A percentile compares a stretch with the other conserved stretches of the same genome.
These are phyloP conservation scores for Schwanniomyces etchellsii DNA, from an alignment of 1,139 yeast genomes.

Conservation along the genomic window DNA sequence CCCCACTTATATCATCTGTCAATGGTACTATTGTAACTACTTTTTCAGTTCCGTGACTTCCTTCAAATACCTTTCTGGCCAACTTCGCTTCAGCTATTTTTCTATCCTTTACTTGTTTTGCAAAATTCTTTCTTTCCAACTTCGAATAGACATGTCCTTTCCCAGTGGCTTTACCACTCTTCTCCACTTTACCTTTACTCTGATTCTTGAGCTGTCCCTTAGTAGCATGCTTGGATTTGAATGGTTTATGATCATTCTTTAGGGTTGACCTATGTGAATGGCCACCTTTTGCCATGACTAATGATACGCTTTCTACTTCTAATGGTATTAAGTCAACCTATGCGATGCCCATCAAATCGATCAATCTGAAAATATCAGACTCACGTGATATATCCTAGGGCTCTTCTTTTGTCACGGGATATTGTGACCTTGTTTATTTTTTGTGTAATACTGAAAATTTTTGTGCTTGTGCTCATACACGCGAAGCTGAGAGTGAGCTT, in stretches of 20 bases:
- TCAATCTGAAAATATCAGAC: no score
- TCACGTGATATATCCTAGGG: slow-evolving; percentile 2
- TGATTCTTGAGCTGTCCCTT: slow-evolving; percentile 79
- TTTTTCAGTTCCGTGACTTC: slow-evolving; percentile 74
- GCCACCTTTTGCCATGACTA: slow-evolving; percentile 54
- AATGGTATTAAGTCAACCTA: slow-evolving; percentile 1
- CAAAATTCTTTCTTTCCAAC: slow-evolving; percentile 69
- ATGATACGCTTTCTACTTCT: not conserved
- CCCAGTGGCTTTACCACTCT: slow-evolving; percentile 32
- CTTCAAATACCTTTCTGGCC: slow-evolving; percentile 69
- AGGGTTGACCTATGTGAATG: slow-evolving; percentile 79
- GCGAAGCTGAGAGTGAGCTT: not conserved
- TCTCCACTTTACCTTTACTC: slow-evolving; percentile 85
- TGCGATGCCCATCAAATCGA: slow-evolving; percentile 3
- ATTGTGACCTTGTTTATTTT: slow-evolving; percentile 4
- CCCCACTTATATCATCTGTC: slow-evolving; percentile 62
- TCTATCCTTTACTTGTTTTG: slow-evolving; percentile 70
- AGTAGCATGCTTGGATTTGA: slow-evolving; percentile 88
- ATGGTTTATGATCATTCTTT: slow-evolving; percentile 81
- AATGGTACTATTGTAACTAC: slow-evolving; percentile 77
- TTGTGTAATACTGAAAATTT: slow-evolving; percentile 8
- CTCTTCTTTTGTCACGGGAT: no score
- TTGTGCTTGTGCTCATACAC: slow-evolving; percentile 4
- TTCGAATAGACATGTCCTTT: slow-evolving; percentile 49
- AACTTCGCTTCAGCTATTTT: slow-evolving; percentile 54